These are phyloP conservation scores for Pochonia chlamydosporia DNA, from an alignment of 2,329 filamentous ascomycete genomes.

Conservation along the genomic window DNA sequence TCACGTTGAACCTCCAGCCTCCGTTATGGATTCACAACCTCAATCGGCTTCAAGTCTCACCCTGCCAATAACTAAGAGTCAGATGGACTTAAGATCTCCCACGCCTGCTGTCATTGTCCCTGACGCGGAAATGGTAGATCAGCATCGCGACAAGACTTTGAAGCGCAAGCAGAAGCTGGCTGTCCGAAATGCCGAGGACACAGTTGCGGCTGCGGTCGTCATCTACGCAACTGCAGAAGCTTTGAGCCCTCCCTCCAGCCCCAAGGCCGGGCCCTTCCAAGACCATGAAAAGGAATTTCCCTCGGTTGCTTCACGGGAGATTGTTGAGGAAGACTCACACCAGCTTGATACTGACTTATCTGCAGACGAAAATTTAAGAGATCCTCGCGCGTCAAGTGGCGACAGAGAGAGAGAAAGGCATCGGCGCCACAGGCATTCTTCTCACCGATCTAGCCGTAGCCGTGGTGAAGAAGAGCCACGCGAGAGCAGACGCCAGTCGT, in stretches of 20 bases:
- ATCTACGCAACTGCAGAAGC: slow-evolving; percentile 46
- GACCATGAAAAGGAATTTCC: slow-evolving; percentile 19
- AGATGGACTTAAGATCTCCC: slow-evolving; percentile 22
- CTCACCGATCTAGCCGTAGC: slow-evolving; percentile 26
- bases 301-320: slow-evolving; percentile 1
- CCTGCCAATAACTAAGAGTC: slow-evolving; percentile 4
- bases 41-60: not conserved
- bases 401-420: slow-evolving; percentile 34
- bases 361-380: slow-evolving; percentile 44
- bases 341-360: slow-evolving; percentile 50
- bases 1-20: not conserved
- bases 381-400: slow-evolving; percentile 26
- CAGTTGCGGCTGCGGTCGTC: slow-evolving; percentile 47
- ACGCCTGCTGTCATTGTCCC: slow-evolving; percentile 45
- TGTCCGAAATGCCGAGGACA: slow-evolving; percentile 44
- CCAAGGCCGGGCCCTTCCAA: slow-evolving; percentile 12
- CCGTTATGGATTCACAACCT: not conserved
- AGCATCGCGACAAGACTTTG: slow-evolving; percentile 37
- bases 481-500: slow-evolving; percentile 23
- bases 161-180: slow-evolving; percentile 39
- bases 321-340: slow-evolving; percentile 11
- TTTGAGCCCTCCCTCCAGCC: slow-evolving; percentile 36
- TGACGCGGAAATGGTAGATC: slow-evolving; percentile 29
- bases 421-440: slow-evolving; percentile 36
- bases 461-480: slow-evolving; percentile 25